Evolutionary conservation across 2,329 filamentous ascomycete genomes (phyloP), one percentile per base, ranked within the genome.

Genomic region (Dothidotthia symphoricarpi): DNA sequence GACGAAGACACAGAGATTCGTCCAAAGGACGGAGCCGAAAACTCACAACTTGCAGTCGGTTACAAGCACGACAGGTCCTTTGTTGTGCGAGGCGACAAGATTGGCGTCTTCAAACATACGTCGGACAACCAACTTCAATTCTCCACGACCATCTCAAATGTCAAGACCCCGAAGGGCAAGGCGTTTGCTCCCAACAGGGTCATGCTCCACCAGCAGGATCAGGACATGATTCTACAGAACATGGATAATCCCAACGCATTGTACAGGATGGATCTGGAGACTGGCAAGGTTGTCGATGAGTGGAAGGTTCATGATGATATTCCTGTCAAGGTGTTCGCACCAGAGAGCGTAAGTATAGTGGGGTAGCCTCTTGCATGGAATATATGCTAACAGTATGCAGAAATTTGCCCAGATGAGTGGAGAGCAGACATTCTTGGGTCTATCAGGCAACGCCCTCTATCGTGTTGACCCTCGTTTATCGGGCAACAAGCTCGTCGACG

Each of bases 301-400:
- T 98, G 93, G 93, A 95, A 95, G 56, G 80, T 98, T 11, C 91
- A 98, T 61, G 91, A 98, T 47, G 88, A 97, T 63, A 96, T 98
- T 38, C 85, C 88, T 0, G 87, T 97, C 45, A 82, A 87, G 37
- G 93, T 84, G 8, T 97, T 97, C 68, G 88, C 88, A 0, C 93
- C 93, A 0, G 90, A 96, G 67, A 95, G 85, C 43, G 77, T 80
- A 69, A 66, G 74, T 66, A 7, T 3, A 24, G 7, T 11, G 3
- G 17, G 11, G 4, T 15, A 24, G 6, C 5, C 17, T 2, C 19
- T 24, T 7, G 12, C 3, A 8, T 14, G 10, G 6, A 39, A 17
- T 24, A 27, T 5, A 12, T 37, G 30, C 56, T 64, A 53, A 69
- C 61, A 44, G 6, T n/a, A 8, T 16, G 8, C 38, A 81, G 78